Evolutionary conservation across 176 grass and related monocot genomes (phyloP).

Genomic region (Oryza glumipatula): DNA sequence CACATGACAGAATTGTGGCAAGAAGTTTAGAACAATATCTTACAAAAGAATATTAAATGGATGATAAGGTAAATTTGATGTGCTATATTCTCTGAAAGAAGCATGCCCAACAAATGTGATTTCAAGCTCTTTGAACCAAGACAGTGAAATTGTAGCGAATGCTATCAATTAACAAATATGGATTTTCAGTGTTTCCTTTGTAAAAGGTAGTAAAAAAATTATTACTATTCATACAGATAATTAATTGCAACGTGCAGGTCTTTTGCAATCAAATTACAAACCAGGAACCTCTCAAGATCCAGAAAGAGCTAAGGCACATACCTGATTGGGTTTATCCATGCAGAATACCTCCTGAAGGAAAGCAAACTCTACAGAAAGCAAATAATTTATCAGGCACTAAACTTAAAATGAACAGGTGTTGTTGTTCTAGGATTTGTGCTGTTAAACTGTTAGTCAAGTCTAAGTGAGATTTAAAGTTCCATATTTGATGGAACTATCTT

Average conservation of each 20-base stretch:
- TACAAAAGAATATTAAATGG: background rate
- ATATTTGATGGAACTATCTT: slow-evolving; percentile 21
- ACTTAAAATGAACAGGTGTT: slow-evolving; percentile 19
- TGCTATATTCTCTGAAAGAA: too few species aligned
- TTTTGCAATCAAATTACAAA: background rate
- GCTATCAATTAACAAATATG: too few species aligned
- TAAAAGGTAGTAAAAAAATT: too few species aligned
- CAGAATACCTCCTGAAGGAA: slow-evolving; percentile 85
- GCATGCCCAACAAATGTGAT: too few species aligned
- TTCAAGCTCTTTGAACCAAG: too few species aligned
- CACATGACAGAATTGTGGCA: background rate
- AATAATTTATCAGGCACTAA: slow-evolving; percentile 31
- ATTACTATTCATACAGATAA: background rate
- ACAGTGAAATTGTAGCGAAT: too few species aligned
- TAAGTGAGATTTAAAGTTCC: slow-evolving; percentile 13
- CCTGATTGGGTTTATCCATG: slow-evolving; percentile 99
- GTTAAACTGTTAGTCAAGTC: slow-evolving; percentile 14
- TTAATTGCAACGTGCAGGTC: background rate
- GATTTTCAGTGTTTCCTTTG: too few species aligned
- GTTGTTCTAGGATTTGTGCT: background rate
- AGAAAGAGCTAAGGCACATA: slow-evolving; percentile 48
- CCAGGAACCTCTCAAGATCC: slow-evolving; percentile 10
- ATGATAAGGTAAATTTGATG: too few species aligned
- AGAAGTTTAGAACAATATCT: background rate
- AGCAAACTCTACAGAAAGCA: slow-evolving; percentile 72